Evolutionary conservation across 192 early-diverging fungal species (phyloP).

Genomic region (Linnemannia elongata): DNA sequence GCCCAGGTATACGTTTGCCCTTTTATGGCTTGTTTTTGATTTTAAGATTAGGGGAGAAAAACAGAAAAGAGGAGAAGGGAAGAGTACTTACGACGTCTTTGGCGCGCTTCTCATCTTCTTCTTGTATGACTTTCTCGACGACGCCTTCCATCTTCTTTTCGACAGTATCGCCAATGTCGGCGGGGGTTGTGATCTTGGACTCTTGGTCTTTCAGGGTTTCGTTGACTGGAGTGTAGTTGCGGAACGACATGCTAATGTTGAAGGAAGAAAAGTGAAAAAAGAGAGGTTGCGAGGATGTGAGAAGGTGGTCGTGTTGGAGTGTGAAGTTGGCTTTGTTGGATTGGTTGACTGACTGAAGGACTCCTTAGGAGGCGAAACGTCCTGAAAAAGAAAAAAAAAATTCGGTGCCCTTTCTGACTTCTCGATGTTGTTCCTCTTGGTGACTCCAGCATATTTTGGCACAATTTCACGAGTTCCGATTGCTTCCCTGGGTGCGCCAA

Average conservation of each 20-base stretch:
- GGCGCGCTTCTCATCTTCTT: slow-evolving; percentile 67
- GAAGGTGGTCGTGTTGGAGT: neutral
- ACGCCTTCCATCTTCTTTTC: slow-evolving; percentile 68
- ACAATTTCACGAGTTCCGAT: no score
- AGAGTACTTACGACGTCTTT: slow-evolving; percentile 70
- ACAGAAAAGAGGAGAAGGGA: neutral
- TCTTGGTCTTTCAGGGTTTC: slow-evolving; percentile 60
- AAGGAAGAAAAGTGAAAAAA: slow-evolving; percentile 11
- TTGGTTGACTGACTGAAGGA: no score
- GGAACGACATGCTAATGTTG: slow-evolving; percentile 56
- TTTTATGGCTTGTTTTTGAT: neutral
- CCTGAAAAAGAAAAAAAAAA: no score
- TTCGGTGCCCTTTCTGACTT: no score
- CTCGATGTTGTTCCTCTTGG: no score
- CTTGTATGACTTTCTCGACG: slow-evolving; percentile 62
- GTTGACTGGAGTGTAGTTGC: slow-evolving; percentile 69
- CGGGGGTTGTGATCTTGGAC: slow-evolving; percentile 60
- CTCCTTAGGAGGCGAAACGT: no score
- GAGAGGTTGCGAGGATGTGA: neutral
- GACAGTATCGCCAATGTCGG: slow-evolving; percentile 64
- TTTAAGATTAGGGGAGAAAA: neutral
- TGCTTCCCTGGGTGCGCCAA: no score
- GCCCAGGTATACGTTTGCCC: neutral
- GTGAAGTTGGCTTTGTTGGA: neutral
- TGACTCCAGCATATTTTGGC: no score